These are phyloP conservation scores for Amylocarpus encephaloides DNA, from an alignment of 2,329 filamentous ascomycete species.

Conservation along the genomic window DNA sequence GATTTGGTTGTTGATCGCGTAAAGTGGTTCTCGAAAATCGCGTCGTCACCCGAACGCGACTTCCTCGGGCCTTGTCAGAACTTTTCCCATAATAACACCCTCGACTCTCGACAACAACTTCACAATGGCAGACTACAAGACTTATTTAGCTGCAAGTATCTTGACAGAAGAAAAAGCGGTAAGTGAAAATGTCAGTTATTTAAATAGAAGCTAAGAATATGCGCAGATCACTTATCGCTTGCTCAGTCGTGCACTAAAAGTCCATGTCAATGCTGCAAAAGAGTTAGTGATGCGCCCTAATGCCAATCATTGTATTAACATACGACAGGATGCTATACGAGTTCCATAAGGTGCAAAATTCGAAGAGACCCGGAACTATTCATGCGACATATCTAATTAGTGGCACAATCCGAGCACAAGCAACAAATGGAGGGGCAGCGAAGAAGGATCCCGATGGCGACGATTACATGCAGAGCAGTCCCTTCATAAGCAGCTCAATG, in stretches of 20 bases:
- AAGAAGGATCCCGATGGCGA: conserved; percentile 54
- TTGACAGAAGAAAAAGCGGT: conserved; percentile 32
- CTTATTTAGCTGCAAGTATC: conserved; percentile 30
- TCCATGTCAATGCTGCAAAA: conserved; percentile 84
- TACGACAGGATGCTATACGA: conserved; percentile 73
- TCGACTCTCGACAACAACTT: conserved; percentile 4
- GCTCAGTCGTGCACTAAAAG: conserved; percentile 72
- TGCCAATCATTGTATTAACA: conserved; percentile 3
- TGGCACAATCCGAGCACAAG: conserved; percentile 51
- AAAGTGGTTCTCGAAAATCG: conserved; percentile 21
- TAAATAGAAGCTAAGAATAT: neutral
- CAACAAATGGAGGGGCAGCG: conserved; percentile 34
- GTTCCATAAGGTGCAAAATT: conserved; percentile 74
- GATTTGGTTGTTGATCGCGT: conserved; percentile 19
- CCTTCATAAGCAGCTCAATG: conserved; percentile 61
- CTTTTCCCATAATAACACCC: conserved; percentile 1
- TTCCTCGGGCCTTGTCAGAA: neutral
- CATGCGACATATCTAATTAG: conserved; percentile 89
- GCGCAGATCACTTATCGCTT: conserved; percentile 77
- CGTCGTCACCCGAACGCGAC: conserved; percentile 9
- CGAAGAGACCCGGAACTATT: conserved; percentile 65
- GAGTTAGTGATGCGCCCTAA: conserved; percentile 47
- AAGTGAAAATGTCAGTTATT: conserved; percentile 2
- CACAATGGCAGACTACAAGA: conserved; percentile 31
- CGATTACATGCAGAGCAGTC: conserved; percentile 59